Conservation (phyloP, 2,329 filamentous ascomycete species). For the Talaromyces rugulosus region DNA sequence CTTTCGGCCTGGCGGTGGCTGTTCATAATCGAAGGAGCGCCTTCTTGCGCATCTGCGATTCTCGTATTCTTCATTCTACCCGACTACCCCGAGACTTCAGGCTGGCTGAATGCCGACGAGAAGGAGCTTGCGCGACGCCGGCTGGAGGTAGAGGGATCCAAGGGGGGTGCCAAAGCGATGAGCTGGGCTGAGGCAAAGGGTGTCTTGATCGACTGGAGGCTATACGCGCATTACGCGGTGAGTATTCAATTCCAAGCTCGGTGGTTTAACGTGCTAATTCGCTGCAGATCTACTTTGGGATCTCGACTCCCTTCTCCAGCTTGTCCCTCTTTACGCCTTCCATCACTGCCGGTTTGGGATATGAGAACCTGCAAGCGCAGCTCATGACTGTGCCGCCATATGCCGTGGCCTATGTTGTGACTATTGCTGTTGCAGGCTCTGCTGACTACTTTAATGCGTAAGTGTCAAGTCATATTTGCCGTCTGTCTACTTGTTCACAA, state of each 20-base stretch:
- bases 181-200: conserved; percentile 17
- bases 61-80: conserved; percentile 28
- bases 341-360: conserved; percentile 57
- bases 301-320: conserved; percentile 54
- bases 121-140: conserved; percentile 13
- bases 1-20: conserved; percentile 21
- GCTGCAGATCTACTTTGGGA: conserved; percentile 46
- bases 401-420: conserved; percentile 55
- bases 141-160: conserved; percentile 14
- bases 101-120: conserved; percentile 25
- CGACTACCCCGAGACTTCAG: conserved; percentile 30
- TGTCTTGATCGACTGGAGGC: conserved; percentile 15
- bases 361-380: conserved; percentile 56
- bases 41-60: conserved; percentile 17
- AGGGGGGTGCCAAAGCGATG: conserved; percentile 15
- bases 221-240: conserved; percentile 45
- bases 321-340: conserved; percentile 60
- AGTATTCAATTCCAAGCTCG: conserved; percentile 8
- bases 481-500: neutral
- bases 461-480: neutral
- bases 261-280: conserved; percentile 2
- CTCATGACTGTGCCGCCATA: conserved; percentile 65
- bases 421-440: conserved; percentile 52
- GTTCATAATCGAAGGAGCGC: conserved; percentile 17
- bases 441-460: conserved; percentile 51